Percentiles rank a stretch among this genome's conserved stretches.
phyloP scores from a whole-genome alignment of 164 flowering plant species.

The Magnolia officinalis region DNA sequence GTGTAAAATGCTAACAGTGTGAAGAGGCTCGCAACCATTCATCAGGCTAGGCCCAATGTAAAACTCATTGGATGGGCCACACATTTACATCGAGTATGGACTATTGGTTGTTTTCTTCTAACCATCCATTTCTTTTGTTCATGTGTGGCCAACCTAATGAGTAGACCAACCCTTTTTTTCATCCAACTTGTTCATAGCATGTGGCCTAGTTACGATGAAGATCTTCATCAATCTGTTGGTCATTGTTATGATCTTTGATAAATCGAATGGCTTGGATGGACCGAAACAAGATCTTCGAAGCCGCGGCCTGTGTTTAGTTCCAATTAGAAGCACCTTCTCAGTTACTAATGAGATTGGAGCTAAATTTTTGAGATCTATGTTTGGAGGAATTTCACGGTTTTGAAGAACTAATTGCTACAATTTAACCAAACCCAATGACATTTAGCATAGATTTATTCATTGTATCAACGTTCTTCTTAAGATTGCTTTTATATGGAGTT shows the following conservation, averaged over 20 bases:
- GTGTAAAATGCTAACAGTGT: not conserved
- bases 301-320: constrained; percentile 2
- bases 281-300: not conserved
- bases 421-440: no score
- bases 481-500: no score
- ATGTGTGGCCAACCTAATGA: not conserved
- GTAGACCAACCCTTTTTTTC: not conserved
- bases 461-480: no score
- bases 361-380: no score
- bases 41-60: not conserved
- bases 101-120: not conserved
- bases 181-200: not conserved
- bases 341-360: not conserved
- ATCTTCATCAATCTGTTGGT: no score
- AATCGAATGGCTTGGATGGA: not conserved
- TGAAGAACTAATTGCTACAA: no score
- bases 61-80: not conserved
- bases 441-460: no score
- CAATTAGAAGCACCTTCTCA: not conserved
- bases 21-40: not conserved
- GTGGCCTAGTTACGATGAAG: no score
- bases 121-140: not conserved
- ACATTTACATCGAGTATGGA: not conserved
- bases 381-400: no score
- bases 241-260: not conserved